Evolutionary conservation across 768 basidiomycete species (phyloP).

Genomic region (Tricholomella constricta): DNA sequence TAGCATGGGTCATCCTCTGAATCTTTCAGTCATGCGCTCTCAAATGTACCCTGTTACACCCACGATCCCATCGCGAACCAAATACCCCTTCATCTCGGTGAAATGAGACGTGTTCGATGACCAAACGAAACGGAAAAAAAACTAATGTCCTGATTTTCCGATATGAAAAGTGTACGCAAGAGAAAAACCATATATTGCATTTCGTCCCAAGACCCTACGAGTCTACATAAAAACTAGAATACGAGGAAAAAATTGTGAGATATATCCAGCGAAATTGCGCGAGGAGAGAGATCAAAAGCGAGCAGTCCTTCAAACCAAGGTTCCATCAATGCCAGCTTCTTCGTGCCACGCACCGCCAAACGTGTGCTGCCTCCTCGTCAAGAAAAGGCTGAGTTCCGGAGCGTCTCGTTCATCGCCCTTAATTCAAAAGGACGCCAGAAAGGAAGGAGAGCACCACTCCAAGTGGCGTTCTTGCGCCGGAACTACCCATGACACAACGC

Average conservation of each 20-base stretch:
- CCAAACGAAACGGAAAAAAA: neutral
- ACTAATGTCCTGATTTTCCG: too few relatives aligned
- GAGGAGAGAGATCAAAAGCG: conserved; percentile 7
- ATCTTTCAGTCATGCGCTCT: conserved; percentile 2
- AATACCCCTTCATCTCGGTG: conserved; percentile 12
- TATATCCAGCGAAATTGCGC: conserved; percentile 5
- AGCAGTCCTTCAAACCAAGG: conserved; percentile 16
- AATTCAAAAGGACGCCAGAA: conserved; percentile 8
- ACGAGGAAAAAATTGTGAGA: conserved; percentile 9
- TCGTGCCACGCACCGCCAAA: conserved; percentile 8
- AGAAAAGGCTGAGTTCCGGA: conserved; percentile 12
- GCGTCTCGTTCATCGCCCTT: conserved; percentile 6
- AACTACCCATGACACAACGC: conserved; percentile 4
- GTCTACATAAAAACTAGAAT: conserved; percentile 15
- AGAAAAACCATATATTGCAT: conserved; percentile 14
- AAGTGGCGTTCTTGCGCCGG: conserved; percentile 5
- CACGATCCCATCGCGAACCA: conserved; percentile 11
- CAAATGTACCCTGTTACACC: conserved; percentile 3
- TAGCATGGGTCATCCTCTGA: conserved; percentile 12
- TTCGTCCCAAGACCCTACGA: conserved; percentile 8
- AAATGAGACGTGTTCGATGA: conserved; percentile 7
- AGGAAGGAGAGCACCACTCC: conserved; percentile 9
- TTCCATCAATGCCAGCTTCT: conserved; percentile 14
- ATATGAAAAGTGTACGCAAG: neutral
- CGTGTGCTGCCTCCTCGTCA: conserved; percentile 12